A percentile compares a stretch with the other conserved stretches of the same genome.
phyloP scores from a whole-genome alignment of 2,329 filamentous ascomycete genomes.

The Trichoderma gracile region DNA sequence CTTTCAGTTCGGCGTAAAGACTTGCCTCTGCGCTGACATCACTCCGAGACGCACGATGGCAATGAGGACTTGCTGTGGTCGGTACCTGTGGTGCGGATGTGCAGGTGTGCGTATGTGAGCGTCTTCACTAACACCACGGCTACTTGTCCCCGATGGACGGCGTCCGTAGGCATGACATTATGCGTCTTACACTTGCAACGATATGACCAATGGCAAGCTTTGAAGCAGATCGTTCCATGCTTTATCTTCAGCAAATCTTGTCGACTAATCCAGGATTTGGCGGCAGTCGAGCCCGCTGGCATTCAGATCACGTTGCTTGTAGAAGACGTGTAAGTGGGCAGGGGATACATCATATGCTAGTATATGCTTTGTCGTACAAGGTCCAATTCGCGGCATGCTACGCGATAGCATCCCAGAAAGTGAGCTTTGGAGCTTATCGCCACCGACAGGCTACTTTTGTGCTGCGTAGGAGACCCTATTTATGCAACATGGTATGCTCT shows the following conservation, averaged over 20 bases:
- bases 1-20: background rate
- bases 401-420: background rate
- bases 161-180: background rate
- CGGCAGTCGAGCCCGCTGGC: background rate
- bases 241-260: background rate
- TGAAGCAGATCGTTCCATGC: too few species aligned
- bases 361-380: background rate
- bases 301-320: background rate
- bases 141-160: background rate
- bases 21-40: background rate
- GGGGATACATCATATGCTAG: background rate
- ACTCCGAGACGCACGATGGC: background rate
- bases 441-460: background rate
- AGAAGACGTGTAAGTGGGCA: background rate
- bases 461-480: background rate
- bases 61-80: conserved; percentile 1
- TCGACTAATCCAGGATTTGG: background rate
- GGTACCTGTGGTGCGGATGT: too few species aligned
- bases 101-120: background rate
- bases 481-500: background rate
- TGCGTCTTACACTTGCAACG: background rate
- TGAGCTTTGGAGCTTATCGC: background rate
- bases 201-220: background rate
- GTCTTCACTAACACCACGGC: background rate
- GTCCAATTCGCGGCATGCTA: background rate